phyloP scores from a whole-genome alignment of 1,139 yeast genomes.

The Yamadazyma atmosphaerica region DNA sequence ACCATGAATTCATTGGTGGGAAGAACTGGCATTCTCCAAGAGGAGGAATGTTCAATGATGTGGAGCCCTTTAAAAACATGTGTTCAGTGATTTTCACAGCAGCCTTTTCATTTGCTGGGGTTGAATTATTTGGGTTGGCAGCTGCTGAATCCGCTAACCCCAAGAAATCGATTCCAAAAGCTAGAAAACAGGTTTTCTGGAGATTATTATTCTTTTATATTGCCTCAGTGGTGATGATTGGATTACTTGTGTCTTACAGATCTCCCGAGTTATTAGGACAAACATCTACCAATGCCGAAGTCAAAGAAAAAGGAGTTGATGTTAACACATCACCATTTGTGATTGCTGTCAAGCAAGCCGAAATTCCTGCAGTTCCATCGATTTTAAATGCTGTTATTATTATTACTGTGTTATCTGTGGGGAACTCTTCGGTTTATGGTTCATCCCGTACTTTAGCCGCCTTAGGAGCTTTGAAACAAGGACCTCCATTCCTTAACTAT shows the following conservation, averaged over 20 bases:
- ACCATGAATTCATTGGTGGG: conserved; percentile 37
- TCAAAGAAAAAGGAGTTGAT: conserved; percentile 26
- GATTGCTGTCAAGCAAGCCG: conserved; percentile 35
- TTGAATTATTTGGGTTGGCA: conserved; percentile 36
- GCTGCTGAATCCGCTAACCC: conserved; percentile 38
- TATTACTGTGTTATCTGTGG: conserved; percentile 34
- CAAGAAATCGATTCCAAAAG: conserved; percentile 31
- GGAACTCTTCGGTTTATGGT: conserved; percentile 38
- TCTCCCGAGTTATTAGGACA: conserved; percentile 19
- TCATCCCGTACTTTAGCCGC: conserved; percentile 37
- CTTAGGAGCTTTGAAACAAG: conserved; percentile 35
- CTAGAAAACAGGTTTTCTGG: conserved; percentile 39
- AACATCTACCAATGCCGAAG: conserved; percentile 15
- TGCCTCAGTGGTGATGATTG: conserved; percentile 29
- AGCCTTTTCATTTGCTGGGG: conserved; percentile 69
- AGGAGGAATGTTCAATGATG: conserved; percentile 30
- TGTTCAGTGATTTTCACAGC: conserved; percentile 82
- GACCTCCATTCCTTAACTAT: conserved; percentile 30
- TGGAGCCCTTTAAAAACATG: conserved; percentile 64
- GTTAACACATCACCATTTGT: conserved; percentile 43
- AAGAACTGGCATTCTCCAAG: conserved; percentile 31
- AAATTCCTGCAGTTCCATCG: conserved; percentile 32
- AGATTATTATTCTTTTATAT: conserved; percentile 33
- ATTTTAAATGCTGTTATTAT: conserved; percentile 34
- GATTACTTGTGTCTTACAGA: conserved; percentile 32